Conservation (phyloP, 768 basidiomycete species). For the Hortiboletus flavorubellus region DNA sequence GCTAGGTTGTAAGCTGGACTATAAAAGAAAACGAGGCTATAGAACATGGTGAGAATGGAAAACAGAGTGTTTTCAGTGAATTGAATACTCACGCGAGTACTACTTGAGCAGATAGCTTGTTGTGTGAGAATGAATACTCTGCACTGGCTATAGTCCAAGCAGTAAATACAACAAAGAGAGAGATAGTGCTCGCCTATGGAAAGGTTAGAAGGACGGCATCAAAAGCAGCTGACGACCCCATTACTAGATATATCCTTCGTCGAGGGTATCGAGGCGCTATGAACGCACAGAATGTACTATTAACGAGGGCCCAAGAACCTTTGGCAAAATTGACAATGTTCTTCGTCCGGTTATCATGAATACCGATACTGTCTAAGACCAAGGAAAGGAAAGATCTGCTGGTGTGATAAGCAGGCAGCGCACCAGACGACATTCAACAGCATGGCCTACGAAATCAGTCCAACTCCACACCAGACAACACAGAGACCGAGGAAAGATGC, state of each 20-base stretch:
- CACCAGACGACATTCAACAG: neutral
- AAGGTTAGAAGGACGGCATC: neutral
- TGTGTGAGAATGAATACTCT: slow-evolving; percentile 15
- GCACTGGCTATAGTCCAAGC: slow-evolving; percentile 21
- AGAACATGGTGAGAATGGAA: neutral
- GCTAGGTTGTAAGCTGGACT: slow-evolving; percentile 1
- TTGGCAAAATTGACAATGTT: slow-evolving; percentile 2
- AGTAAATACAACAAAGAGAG: slow-evolving; percentile 9
- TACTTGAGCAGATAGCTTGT: neutral
- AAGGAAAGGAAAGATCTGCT: slow-evolving; percentile 10
- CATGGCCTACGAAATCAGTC: neutral
- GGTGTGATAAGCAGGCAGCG: neutral
- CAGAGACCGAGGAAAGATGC: slow-evolving; percentile 15
- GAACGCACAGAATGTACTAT: neutral
- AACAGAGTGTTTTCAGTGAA: neutral
- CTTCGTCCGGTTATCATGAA: slow-evolving; percentile 16
- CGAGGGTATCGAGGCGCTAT: slow-evolving; percentile 2
- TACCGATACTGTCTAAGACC: slow-evolving; percentile 6
- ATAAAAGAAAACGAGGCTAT: slow-evolving; percentile 16
- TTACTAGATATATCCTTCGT: slow-evolving; percentile 8
- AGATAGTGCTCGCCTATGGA: slow-evolving; percentile 10
- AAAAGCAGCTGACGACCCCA: neutral
- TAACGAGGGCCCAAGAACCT: neutral
- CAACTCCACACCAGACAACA: slow-evolving; percentile 9
- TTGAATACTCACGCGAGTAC: slow-evolving; percentile 10